A percentile compares a stretch with the other conserved stretches of the same genome.
These are phyloP conservation scores for Skeletonema menzelii DNA, from an alignment of 108 stramenopile species.

Conservation along the genomic window DNA sequence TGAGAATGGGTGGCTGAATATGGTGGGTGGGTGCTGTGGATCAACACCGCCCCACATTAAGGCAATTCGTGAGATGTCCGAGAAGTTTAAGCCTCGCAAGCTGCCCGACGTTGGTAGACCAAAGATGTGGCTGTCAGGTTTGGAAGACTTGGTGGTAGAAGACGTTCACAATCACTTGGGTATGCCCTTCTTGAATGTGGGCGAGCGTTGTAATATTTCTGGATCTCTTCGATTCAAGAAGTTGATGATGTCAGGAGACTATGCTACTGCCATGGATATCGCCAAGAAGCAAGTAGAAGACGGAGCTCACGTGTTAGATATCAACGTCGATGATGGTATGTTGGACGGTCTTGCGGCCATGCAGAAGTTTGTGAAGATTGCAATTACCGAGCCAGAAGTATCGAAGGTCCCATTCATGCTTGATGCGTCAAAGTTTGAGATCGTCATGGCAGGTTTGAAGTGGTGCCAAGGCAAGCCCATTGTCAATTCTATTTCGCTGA, in stretches of 20 bases:
- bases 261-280: conserved; percentile 96
- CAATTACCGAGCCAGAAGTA: conserved; percentile 96
- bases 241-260: conserved; percentile 96
- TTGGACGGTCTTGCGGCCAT: conserved; percentile 97
- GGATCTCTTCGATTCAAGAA: conserved; percentile 97
- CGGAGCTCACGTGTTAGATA: conserved; percentile 98
- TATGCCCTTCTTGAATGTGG: conserved; percentile 95
- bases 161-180: conserved; percentile 92
- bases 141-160: conserved; percentile 93
- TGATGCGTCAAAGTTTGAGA: conserved; percentile 98
- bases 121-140: conserved; percentile 97
- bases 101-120: conserved; percentile 84
- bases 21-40: conserved; percentile 99
- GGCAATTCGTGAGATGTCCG: conserved; percentile 73
- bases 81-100: conserved; percentile 70
- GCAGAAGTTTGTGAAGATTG: conserved; percentile 99
- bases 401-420: conserved; percentile 98
- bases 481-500: conserved; percentile 97
- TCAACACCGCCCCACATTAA: conserved; percentile 97
- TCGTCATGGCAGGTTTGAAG: conserved; percentile 94
- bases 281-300: conserved; percentile 98
- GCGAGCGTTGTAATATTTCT: conserved; percentile 97
- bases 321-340: conserved; percentile 99
- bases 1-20: conserved; percentile 94
- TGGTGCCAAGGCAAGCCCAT: conserved; percentile 98